Base-by-base conservation (phyloP, 2,329 filamentous ascomycete genomes). In the Proliferodiscus dingleyae region DNA sequence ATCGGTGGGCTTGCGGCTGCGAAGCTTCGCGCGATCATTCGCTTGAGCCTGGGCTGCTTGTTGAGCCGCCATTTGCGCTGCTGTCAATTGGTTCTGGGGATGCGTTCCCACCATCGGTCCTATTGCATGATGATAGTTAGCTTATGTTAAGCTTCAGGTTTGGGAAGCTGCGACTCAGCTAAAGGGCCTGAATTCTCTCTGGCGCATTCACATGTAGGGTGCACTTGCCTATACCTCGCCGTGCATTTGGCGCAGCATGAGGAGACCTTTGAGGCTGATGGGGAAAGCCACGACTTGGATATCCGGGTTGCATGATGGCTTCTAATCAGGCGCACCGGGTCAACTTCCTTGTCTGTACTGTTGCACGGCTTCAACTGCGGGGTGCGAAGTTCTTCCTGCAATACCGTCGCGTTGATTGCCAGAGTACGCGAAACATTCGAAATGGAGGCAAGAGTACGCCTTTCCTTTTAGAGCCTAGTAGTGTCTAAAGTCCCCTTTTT, bases 1-100 rank as follows among this genome's bases (percentile, higher is more conserved):
- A 68, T 98, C 93, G 47, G 89, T 96, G 1, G 93, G 93, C 68
- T 91, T 94, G 63, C 83, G 82, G 62, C 87, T 89, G 57, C 88
- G 82, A 50, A 89, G 81, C 66, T 90, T 89, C 37, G 85, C 82
- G 52, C 80, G 74, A 64, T 87, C 83, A 55, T 73, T 75, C 36
- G 80, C 78, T 54, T 74, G 68, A 47, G 69, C 65, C 52, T 72
- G 69, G 46, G 66, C 66, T 45, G 72, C 68, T 43, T 72, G 64
- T 52, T 72, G 69, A 60, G 73, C 69, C 45, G 73, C 70, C 54
- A 79, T 69, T 59, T 81, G 77, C 19, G 75, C 73, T 53, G 74
- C 74, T 30, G 74, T 78, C 50, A 78, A 63, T 30, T 73, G 71
- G 33, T 49, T 49, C 37, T 59, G 60, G 9, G 53, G 55, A 53